These are phyloP conservation scores for Endoconidiophora polonica DNA, from an alignment of 2,329 filamentous ascomycete genomes.

Conservation along the genomic window DNA sequence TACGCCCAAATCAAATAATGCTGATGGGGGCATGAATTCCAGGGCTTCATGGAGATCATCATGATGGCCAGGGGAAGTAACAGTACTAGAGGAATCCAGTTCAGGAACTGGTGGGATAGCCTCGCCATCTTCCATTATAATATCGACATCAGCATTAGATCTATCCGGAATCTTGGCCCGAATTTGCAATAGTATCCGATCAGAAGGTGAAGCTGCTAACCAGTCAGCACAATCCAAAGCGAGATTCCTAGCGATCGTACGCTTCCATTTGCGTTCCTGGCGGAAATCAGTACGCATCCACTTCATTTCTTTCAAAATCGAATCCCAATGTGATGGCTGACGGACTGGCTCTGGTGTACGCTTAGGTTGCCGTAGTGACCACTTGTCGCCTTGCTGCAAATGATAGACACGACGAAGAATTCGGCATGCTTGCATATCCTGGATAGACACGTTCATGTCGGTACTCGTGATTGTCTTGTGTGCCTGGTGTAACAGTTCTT, in stretches of 20 bases:
- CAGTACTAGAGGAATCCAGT: slow-evolving; percentile 6
- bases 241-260: slow-evolving; percentile 59
- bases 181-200: slow-evolving; percentile 53
- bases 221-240: slow-evolving; percentile 76
- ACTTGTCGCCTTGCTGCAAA: slow-evolving; percentile 77
- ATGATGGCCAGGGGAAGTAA: slow-evolving; percentile 17
- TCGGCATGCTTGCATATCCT: slow-evolving; percentile 75
- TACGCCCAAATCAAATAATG: slow-evolving; percentile 66
- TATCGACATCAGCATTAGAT: slow-evolving; percentile 15
- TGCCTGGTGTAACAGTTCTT: slow-evolving; percentile 62
- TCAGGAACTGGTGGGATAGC: slow-evolving; percentile 23
- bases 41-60: slow-evolving; percentile 22
- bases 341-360: slow-evolving; percentile 66
- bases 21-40: slow-evolving; percentile 48
- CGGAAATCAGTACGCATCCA: slow-evolving; percentile 97
- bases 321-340: slow-evolving; percentile 66
- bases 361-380: slow-evolving; percentile 81
- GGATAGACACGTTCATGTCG: slow-evolving; percentile 66
- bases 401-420: slow-evolving; percentile 78
- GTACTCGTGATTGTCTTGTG: slow-evolving; percentile 81
- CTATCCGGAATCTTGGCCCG: slow-evolving; percentile 32
- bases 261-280: slow-evolving; percentile 90
- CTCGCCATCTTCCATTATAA: slow-evolving; percentile 24
- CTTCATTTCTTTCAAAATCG: slow-evolving; percentile 78
- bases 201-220: slow-evolving; percentile 46